Base-by-base conservation (phyloP, 164 flowering plant genomes). In the Platanus orientalis region DNA sequence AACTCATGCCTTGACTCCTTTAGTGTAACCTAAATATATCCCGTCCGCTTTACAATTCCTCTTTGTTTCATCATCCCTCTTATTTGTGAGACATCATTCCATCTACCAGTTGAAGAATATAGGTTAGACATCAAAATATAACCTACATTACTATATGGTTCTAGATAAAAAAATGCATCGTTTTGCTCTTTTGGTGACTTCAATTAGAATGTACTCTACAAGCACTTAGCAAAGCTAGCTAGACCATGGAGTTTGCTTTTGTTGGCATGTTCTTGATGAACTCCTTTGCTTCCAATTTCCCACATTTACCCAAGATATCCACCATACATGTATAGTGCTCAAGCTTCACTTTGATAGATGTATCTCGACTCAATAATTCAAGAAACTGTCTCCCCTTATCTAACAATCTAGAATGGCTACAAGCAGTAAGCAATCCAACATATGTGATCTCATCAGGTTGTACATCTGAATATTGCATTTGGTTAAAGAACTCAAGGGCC, bases 21-120 rank as follows among this genome's bases (percentile, higher is more conserved):
- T 17, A 68, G 7, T 48, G 62, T 57, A 19, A 69, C 27, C 71
- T 66, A 69, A 36, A 66, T 69, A 44, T 52, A 39, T 17, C 67
- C 71, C 1, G 71, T 66, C 12, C 34, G 49, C 54, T 69, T 69
- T 32, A 20, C 48, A n/a, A 69, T 57, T 24, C 66, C 71, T 62
- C 40, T 21, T 20, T 25, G 26, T 62, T 69, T 69, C 71, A 69
- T 69, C 39, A 36, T n/a, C n/a, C n/a, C n/a, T n/a, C n/a, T n/a
- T n/a, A n/a, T n/a, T n/a, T n/a, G n/a, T n/a, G n/a, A n/a, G 36
- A 62, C 67, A 56, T 57, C 63, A 56, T 57, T 44, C 71, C 71
- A 69, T 55, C 60, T 56, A 36, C 66, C 62, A 20, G 28, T 23
- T 6, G 67, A 56, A 62, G 71, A 66, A 40, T 56, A 69, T 6